Evolutionary conservation across 1,139 yeast genomes (phyloP), one percentile per base, ranked within the genome.

Genomic region (Pichia sorboxylosa): DNA sequence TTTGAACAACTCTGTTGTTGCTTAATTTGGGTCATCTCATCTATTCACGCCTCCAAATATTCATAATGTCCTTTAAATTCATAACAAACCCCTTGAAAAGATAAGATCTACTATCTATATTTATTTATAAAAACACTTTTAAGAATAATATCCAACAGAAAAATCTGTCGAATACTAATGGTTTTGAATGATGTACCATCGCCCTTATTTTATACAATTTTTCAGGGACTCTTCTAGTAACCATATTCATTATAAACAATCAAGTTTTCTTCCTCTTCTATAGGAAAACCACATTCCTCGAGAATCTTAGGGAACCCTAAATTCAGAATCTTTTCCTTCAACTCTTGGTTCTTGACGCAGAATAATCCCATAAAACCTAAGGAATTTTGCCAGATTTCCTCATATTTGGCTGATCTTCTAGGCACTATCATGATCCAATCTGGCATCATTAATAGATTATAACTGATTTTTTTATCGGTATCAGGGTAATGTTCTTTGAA

Each of bases 341-440:
- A 51, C 26, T 76, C 77, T 34, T 73, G 66, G 46, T 76, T 66
- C 53, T 82, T 87, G 34, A 90, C 87, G 36, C 82, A 63, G 30
- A 87, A 52, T 43, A 87, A 57, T 2, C 97, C 97, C 43, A 81
- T 63, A 37, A 71, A 71, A 0, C 94, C 97, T 33, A 85, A 69
- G 2, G 94, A 67, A 51, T 90, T 90, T 37, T 50, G 55, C 58
- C 58, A 54, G 43, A 87, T 64, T 5, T 84, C 82, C 9, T 47
- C 50, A 38, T 46, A 55, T 26, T 51, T 51, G 2, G 65, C 58
- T 13, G 51, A 49, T 5, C 77, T 63, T 46, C 97, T 69, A 17
- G 97, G 97, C n/a, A 85, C 78, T 27, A 82, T 55, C 70, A 85
- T 70, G 59, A 87, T 70, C 80, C 90, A 87, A 34, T 73, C 66